phyloP scores from a whole-genome alignment of 768 basidiomycete genomes.

The Agaricus sinodeliciosus region DNA sequence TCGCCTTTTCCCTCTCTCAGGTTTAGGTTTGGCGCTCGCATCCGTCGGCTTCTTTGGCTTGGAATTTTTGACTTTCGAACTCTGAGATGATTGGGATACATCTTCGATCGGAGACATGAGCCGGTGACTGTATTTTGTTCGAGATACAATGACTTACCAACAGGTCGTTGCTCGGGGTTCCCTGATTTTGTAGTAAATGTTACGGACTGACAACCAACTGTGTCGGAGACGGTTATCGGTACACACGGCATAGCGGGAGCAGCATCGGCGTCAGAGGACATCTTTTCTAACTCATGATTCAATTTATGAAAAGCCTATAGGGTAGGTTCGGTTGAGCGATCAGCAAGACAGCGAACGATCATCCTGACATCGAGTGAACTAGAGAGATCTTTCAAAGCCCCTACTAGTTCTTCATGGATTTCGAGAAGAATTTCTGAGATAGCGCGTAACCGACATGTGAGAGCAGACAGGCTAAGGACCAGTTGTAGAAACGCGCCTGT shows the following conservation, averaged over 20 bases:
- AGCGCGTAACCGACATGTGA: slow-evolving; percentile 49
- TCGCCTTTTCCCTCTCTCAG: slow-evolving; percentile 32
- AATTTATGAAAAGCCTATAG: background rate
- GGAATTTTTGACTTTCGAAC: background rate
- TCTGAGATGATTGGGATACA: background rate
- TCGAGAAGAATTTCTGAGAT: slow-evolving; percentile 39
- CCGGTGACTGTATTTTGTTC: background rate
- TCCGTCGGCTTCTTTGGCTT: background rate
- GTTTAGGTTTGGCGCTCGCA: slow-evolving; percentile 13
- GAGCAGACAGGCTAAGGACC: slow-evolving; percentile 53
- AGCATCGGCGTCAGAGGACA: background rate
- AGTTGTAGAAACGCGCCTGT: slow-evolving; percentile 69
- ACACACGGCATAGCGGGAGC: background rate
- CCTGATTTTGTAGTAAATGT: no score
- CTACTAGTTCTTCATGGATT: slow-evolving; percentile 19
- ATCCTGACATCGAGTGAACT: slow-evolving; percentile 1
- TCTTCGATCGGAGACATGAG: background rate
- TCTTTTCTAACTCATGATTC: background rate
- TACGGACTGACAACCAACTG: no score
- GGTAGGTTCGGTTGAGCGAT: no score
- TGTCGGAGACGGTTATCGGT: background rate
- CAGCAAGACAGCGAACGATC: background rate
- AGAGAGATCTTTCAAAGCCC: slow-evolving; percentile 5
- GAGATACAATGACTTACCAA: background rate
- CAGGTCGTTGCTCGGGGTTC: background rate